Percentiles rank a stretch among this genome's conserved stretches.
These are phyloP conservation scores for Coniochaeta sp. DNA, from an alignment of 2,329 filamentous ascomycete species.

Conservation along the genomic window DNA sequence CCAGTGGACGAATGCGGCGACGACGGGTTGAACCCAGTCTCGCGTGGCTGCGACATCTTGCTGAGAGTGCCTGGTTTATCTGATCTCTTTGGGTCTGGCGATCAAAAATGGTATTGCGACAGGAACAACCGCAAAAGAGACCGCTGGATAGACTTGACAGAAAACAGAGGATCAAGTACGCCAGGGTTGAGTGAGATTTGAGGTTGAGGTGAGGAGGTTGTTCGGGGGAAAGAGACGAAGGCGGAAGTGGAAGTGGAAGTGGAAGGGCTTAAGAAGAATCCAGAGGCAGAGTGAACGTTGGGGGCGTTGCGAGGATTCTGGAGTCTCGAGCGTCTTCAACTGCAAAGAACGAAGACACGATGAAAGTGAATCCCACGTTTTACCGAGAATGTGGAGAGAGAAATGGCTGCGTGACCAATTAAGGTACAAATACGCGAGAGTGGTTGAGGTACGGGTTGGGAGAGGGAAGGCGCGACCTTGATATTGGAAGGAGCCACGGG, in stretches of 20 bases:
- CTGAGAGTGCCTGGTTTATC: neutral
- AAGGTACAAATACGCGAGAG: neutral
- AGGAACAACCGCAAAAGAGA: neutral
- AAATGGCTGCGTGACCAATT: neutral
- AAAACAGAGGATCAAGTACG: neutral
- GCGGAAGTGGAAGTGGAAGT: neutral
- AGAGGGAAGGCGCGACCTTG: neutral
- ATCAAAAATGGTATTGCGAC: neutral
- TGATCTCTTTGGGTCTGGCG: neutral
- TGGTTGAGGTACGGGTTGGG: neutral
- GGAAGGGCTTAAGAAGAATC: neutral
- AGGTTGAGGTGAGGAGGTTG: neutral
- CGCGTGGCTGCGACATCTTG: constrained; percentile 32
- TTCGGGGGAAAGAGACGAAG: neutral
- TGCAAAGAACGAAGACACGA: neutral
- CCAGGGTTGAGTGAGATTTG: neutral
- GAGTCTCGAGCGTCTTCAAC: neutral
- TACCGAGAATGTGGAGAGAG: neutral
- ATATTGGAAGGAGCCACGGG: too few relatives aligned
- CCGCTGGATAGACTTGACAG: neutral
- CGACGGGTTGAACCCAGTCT: constrained; percentile 33
- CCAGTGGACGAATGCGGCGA: constrained; percentile 47
- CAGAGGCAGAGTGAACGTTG: neutral
- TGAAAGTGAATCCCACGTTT: constrained; percentile 7
- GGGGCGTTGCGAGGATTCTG: neutral